Evolutionary conservation across 495 filamentous ascomycete genomes (phyloP).

Genomic region (Xylaria venustula): DNA sequence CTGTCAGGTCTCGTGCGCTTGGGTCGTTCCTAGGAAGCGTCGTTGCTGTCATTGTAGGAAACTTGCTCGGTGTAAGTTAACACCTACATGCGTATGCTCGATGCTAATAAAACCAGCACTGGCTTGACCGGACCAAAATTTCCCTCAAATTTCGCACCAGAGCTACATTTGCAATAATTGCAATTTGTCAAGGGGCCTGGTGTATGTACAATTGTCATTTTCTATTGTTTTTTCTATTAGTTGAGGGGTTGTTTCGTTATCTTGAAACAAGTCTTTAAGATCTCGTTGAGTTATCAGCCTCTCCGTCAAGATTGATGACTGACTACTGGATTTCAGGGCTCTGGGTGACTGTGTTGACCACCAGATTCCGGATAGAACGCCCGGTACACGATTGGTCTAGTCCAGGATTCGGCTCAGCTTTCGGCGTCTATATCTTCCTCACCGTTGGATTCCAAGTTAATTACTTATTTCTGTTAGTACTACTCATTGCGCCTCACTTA

Average conservation of each 20-base stretch:
- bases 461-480: conserved; percentile 58
- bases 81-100: not conserved
- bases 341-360: conserved; percentile 58
- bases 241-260: conserved; percentile 8
- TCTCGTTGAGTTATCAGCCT: conserved; percentile 53
- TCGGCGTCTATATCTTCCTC: conserved; percentile 58
- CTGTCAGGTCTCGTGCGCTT: conserved; percentile 59
- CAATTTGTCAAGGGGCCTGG: conserved; percentile 1
- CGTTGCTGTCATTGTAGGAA: conserved; percentile 55
- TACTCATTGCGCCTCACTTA: not conserved
- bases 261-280: conserved; percentile 30
- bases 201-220: conserved; percentile 2
- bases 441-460: conserved; percentile 62
- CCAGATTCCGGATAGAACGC: conserved; percentile 46
- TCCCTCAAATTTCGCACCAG: conserved; percentile 50
- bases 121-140: conserved; percentile 51
- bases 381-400: conserved; percentile 59
- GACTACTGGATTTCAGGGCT: conserved; percentile 34
- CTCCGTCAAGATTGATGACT: conserved; percentile 39
- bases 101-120: conserved; percentile 21
- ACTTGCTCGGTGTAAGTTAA: conserved; percentile 47
- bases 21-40: conserved; percentile 62
- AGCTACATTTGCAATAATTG: conserved; percentile 22
- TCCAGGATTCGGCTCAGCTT: conserved; percentile 55
- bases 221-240: not conserved